Evolutionary conservation across 129 eudicot genomes (phyloP).

Genomic region (Flaveria trinervia): DNA sequence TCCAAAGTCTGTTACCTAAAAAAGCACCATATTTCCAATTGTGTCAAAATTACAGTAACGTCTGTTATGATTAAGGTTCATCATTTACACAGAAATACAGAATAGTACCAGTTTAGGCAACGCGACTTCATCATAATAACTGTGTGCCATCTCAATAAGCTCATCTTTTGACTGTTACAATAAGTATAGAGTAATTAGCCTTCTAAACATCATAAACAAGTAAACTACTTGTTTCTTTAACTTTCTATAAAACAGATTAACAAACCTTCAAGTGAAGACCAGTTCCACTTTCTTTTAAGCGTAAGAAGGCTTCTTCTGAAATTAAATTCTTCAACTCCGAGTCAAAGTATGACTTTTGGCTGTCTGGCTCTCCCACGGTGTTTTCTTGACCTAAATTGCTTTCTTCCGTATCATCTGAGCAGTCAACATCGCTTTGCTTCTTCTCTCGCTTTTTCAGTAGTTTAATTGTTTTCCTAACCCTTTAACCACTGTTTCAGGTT

Average conservation of each 20-base stretch:
- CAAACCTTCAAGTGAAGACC: constrained; percentile 85
- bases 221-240: background rate
- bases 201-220: constrained; percentile 13
- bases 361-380: constrained; percentile 40
- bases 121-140: constrained; percentile 86
- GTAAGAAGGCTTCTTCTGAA: constrained; percentile 76
- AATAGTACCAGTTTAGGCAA: constrained; percentile 91
- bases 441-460: constrained; percentile 82
- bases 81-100: background rate
- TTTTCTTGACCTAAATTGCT: constrained; percentile 42
- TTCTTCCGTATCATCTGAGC: constrained; percentile 49
- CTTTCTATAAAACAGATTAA: constrained; percentile 2
- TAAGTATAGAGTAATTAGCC: constrained; percentile 33
- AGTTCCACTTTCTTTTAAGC: constrained; percentile 83
- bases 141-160: constrained; percentile 76
- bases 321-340: constrained; percentile 57
- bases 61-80: background rate
- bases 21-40: constrained; percentile 21
- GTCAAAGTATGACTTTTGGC: constrained; percentile 37
- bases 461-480: constrained; percentile 94
- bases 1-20: constrained; percentile 91
- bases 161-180: constrained; percentile 79
- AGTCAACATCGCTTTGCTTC: constrained; percentile 37
- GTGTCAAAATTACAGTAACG: background rate
- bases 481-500: constrained; percentile 63